Evolutionary conservation across 345 rosid species (phyloP).

Genomic region (Ceriops zippeliana): DNA sequence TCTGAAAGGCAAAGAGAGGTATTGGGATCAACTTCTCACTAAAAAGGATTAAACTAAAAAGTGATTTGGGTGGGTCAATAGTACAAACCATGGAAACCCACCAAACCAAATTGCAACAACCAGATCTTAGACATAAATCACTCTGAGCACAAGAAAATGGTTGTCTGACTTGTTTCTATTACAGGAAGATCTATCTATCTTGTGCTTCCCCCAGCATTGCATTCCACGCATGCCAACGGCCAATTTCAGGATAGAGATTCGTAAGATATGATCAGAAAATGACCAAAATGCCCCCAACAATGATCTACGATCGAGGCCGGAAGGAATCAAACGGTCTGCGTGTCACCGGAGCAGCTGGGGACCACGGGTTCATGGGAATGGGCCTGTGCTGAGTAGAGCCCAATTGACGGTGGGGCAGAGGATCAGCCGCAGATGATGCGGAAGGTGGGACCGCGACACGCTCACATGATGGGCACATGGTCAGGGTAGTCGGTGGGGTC

Average conservation of each 20-base stretch:
- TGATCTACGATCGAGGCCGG: slow-evolving; percentile 49
- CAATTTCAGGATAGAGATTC: neutral
- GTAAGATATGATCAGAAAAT: neutral
- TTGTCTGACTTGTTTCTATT: slow-evolving; percentile 5
- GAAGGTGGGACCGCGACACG: slow-evolving; percentile 71
- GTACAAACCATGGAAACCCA: slow-evolving; percentile 55
- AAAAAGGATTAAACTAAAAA: slow-evolving; percentile 16
- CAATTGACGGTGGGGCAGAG: slow-evolving; percentile 23
- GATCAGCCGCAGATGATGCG: slow-evolving; percentile 32
- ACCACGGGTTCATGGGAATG: slow-evolving; percentile 54
- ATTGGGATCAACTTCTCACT: slow-evolving; percentile 10
- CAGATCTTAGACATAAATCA: slow-evolving; percentile 32
- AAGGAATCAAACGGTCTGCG: slow-evolving; percentile 44
- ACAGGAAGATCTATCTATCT: neutral
- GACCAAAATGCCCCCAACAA: slow-evolving; percentile 23
- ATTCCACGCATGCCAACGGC: neutral
- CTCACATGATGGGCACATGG: slow-evolving; percentile 99
- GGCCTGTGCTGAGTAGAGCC: slow-evolving; percentile 15
- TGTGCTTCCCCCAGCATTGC: no score
- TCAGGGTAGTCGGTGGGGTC: slow-evolving; percentile 97
- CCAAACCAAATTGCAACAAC: slow-evolving; percentile 41
- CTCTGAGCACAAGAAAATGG: slow-evolving; percentile 13
- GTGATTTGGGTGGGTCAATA: slow-evolving; percentile 29
- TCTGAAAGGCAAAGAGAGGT: neutral
- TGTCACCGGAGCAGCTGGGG: slow-evolving; percentile 29